Conservation (phyloP, 768 basidiomycete genomes). For the Tylopilus felleus region DNA sequence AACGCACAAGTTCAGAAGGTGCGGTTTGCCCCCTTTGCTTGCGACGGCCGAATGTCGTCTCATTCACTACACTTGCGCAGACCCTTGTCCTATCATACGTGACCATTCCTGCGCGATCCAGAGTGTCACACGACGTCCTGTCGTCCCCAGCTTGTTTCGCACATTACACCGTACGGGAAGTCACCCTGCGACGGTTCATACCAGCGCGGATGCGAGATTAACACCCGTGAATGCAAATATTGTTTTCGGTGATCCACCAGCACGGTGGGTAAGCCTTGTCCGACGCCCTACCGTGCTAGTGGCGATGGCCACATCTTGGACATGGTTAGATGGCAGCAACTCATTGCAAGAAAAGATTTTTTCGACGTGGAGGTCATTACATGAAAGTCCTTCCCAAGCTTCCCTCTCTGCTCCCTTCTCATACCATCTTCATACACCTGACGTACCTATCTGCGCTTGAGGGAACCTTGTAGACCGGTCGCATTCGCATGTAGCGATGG, state of each 20-base stretch:
- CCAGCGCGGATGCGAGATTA: constrained; percentile 92
- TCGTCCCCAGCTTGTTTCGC: constrained; percentile 70
- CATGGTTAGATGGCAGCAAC: background rate
- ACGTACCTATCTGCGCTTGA: constrained; percentile 7
- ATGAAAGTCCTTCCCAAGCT: constrained; percentile 1
- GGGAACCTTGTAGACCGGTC: background rate
- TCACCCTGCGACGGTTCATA: constrained; percentile 79
- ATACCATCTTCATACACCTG: background rate
- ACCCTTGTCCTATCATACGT: constrained; percentile 89
- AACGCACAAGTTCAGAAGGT: constrained; percentile 98
- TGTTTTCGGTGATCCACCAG: background rate
- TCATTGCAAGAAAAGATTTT: constrained; percentile 2
- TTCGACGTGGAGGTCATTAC: constrained; percentile 15
- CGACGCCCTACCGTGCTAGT: background rate
- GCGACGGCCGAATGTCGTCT: background rate
- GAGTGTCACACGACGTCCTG: constrained; percentile 49
- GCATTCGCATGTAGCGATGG: background rate
- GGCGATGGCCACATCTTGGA: background rate
- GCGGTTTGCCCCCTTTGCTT: constrained; percentile 33
- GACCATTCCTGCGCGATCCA: constrained; percentile 78
- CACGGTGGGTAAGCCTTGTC: background rate
- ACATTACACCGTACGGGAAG: constrained; percentile 81
- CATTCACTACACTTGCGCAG: constrained; percentile 37
- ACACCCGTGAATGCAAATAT: background rate
- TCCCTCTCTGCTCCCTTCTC: background rate